Conservation (phyloP, 2,329 filamentous ascomycete genomes). For the Botrytis paeoniae region DNA sequence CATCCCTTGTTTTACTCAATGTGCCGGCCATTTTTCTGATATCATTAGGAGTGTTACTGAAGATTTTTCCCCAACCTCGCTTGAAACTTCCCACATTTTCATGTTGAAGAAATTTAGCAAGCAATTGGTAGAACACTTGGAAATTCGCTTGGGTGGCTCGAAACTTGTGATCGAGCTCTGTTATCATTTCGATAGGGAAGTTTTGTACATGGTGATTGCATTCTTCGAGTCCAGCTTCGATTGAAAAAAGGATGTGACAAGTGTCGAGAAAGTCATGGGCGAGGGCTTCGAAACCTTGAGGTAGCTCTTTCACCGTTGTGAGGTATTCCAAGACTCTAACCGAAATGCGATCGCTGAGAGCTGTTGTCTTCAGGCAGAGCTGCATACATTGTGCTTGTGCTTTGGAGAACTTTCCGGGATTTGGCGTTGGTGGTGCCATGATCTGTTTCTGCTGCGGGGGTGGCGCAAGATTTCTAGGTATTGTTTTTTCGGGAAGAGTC, state of each 20-base stretch:
- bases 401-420: slow-evolving; percentile 20
- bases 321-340: slow-evolving; percentile 64
- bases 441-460: neutral
- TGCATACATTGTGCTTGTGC: slow-evolving; percentile 40
- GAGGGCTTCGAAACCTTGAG: slow-evolving; percentile 55
- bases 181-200: slow-evolving; percentile 58
- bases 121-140: slow-evolving; percentile 59
- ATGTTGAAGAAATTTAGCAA: slow-evolving; percentile 50
- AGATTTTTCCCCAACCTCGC: slow-evolving; percentile 62
- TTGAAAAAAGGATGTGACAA: slow-evolving; percentile 64
- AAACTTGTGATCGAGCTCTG: slow-evolving; percentile 64
- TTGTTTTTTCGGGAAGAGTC: neutral
- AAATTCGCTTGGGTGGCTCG: slow-evolving; percentile 60
- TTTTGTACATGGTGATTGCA: slow-evolving; percentile 49
- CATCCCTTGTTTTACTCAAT: slow-evolving; percentile 57
- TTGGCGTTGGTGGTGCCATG: neutral
- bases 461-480: neutral
- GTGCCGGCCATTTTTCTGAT: slow-evolving; percentile 58
- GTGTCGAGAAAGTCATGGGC: slow-evolving; percentile 66
- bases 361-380: slow-evolving; percentile 57
- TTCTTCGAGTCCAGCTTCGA: slow-evolving; percentile 62
- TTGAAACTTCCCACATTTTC: slow-evolving; percentile 30
- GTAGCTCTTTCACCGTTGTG: slow-evolving; percentile 52
- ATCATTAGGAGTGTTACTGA: slow-evolving; percentile 52
- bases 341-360: slow-evolving; percentile 60